phyloP scores from a whole-genome alignment of 139 green algal species.

The Coelastrella sp. region DNA sequence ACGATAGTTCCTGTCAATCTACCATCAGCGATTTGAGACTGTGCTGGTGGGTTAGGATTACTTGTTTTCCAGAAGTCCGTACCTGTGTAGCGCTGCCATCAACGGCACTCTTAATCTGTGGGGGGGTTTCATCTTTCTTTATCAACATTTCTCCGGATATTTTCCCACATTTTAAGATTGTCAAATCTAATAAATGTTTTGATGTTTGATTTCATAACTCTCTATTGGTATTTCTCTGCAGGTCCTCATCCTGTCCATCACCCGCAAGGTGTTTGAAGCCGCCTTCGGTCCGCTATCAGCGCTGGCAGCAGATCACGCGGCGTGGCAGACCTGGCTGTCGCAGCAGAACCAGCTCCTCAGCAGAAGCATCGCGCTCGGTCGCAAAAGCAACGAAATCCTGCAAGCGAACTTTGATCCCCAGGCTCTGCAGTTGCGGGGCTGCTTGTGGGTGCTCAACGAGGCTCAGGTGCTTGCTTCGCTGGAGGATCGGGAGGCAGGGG shows the following conservation, averaged over 20 bases:
- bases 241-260: conserved; percentile 60
- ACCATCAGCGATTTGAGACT: too few species aligned
- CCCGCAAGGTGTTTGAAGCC: conserved; percentile 58
- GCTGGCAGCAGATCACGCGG: conserved; percentile 6
- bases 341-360: conserved; percentile 29
- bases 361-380: conserved; percentile 44
- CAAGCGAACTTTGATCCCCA: conserved; percentile 59
- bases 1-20: too few species aligned
- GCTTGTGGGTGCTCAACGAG: conserved; percentile 54
- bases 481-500: not conserved
- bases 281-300: conserved; percentile 53
- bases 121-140: too few species aligned
- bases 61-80: too few species aligned
- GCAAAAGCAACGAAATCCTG: conserved; percentile 50
- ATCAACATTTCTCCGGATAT: too few species aligned
- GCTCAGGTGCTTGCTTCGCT: not conserved
- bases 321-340: conserved; percentile 20
- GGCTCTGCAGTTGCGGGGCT: conserved; percentile 53
- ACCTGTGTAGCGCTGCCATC: too few species aligned
- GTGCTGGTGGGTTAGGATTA: too few species aligned
- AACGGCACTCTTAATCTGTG: too few species aligned
- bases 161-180: too few species aligned
- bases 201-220: too few species aligned
- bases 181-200: too few species aligned
- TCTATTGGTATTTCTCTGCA: not conserved